Evolutionary conservation across 805 yeast genomes (phyloP), one percentile per base, ranked within the genome.

Genomic region (Teunomyces cretensis): DNA sequence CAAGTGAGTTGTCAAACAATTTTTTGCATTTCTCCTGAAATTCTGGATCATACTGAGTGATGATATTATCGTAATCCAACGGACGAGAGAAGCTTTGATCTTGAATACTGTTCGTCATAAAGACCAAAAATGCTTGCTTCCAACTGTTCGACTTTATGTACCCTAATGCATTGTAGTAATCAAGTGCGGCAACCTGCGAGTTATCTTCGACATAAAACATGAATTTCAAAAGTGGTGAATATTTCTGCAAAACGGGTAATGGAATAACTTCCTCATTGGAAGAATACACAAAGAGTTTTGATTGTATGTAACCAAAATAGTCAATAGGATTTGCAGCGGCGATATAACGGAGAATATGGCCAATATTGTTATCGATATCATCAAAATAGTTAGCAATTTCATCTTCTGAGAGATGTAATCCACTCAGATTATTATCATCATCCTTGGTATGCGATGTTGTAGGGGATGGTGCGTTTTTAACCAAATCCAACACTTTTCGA

Each of bases 51-150:
- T 44, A 46, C 8, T 40, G 30, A 6, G 52, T 52, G 11, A 67
- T 56, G 9, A 65, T 52, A 9, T 33, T 30, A 27, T 57, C 46
- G 52, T 67, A 71, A 50, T 69, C 74, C 9, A 54, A 57, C 1
- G 75, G 68, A 43, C 74, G 54, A 13, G 72, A 57, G 39, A 67
- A 62, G 35, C 64, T 54, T 53, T 71, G 75, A 43, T 64, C 63
- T 48, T 68, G 61, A 14, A 71, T 54, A 43, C 64, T 57, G 39
- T 51, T 51, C 6, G 70, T 51, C 41, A 57, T 59, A 42, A 66
- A 68, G 14, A 63, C 63, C 9, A 71, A 48, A 19, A 66, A 56
- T 6, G 64, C 61, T 46, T 67, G 67, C 49, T 60, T 65, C 75
- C 76, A 71, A 13, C 65, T 56, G 36, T 43, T 58, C 35, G 68